These are phyloP conservation scores for Wickerhamomyces hampshirensis DNA, from an alignment of 805 yeast species.

Conservation along the genomic window DNA sequence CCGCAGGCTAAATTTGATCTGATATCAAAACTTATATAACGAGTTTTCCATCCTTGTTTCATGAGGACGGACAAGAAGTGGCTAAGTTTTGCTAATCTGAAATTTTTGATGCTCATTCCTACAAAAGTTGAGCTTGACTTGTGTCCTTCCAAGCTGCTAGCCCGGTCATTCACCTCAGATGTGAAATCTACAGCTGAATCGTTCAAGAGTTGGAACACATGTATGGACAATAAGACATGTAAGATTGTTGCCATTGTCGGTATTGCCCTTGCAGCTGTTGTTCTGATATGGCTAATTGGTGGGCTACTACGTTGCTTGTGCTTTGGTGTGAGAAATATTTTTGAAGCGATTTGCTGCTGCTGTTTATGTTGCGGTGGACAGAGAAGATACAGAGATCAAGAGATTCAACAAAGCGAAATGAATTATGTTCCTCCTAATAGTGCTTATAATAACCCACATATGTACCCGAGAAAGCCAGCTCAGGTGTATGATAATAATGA, in stretches of 20 bases:
- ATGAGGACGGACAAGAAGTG: no score
- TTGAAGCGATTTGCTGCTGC: slow-evolving; percentile 51
- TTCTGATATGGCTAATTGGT: slow-evolving; percentile 52
- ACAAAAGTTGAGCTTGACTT: slow-evolving; percentile 7
- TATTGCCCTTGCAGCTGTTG: slow-evolving; percentile 50
- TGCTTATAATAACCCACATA: slow-evolving; percentile 17
- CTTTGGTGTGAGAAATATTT: slow-evolving; percentile 50
- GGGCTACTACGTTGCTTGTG: slow-evolving; percentile 51
- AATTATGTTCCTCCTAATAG: slow-evolving; percentile 8
- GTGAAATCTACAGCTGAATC: slow-evolving; percentile 34
- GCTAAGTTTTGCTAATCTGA: no score
- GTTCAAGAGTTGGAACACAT: slow-evolving; percentile 67
- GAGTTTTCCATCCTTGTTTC: no score
- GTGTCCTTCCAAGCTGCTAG: slow-evolving; percentile 12
- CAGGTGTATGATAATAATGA: slow-evolving; percentile 4
- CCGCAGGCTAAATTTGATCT: no score
- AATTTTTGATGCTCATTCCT: slow-evolving; percentile 14
- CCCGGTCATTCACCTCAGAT: slow-evolving; percentile 15
- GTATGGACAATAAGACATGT: slow-evolving; percentile 74
- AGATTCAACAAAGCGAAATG: slow-evolving; percentile 2
- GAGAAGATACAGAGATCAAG: neutral
- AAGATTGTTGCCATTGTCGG: slow-evolving; percentile 75
- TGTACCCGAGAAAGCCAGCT: slow-evolving; percentile 17
- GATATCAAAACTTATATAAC: no score
- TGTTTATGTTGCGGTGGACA: slow-evolving; percentile 27